Evolutionary conservation across 805 yeast species (phyloP), one percentile per base, ranked within the genome.

Genomic region (Suhomyces pyralidae): DNA sequence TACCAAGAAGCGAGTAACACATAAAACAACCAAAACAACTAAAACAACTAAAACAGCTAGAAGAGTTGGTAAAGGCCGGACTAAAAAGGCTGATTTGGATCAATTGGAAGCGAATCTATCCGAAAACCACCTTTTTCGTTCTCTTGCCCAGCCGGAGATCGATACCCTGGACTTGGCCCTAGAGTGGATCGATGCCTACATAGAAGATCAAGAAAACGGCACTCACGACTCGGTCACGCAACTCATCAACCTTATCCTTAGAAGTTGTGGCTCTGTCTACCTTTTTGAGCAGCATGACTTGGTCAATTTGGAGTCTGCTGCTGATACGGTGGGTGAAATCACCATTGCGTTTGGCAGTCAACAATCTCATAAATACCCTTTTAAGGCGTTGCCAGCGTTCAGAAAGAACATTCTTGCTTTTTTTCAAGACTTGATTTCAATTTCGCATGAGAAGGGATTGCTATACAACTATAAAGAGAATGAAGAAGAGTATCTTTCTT

Each of bases 281-380:
- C 81, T 80, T 24, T 80, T 89, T 8, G 85, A 84, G 54, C 81
- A 82, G 25, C 96, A 92, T 65, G 97, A 91, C 64, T 84, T 90
- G 48, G 75, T 73, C 22, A 85, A 84, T 60, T 73, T 80, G 50
- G 91, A 87, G 42, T 81, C 88, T 7, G 88, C 94, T 0, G 73
- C 80, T 14, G 87, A 85, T 34, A 88, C 97, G 0, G 80, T 89
- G 8, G 83, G 79, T 3, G 96, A 90, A 65, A 68, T 91, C 25
- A 87, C 88, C 55, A 73, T 81, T 17, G 69, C 81, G 45, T 88
- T 88, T 58, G 74, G 79, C 50, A 71, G 74, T 12, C 92, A 88
- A 65, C 75, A 76, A 49, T 62, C 74, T 38, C 92, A 86, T 60
- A 94, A 88, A 58, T 88, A 81, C 58, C 90, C 92, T 7, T 75